Percentiles rank a stretch among this genome's conserved stretches.
phyloP scores from a whole-genome alignment of 371 early-diverging fungal species.

The Rhizopus sp. region DNA sequence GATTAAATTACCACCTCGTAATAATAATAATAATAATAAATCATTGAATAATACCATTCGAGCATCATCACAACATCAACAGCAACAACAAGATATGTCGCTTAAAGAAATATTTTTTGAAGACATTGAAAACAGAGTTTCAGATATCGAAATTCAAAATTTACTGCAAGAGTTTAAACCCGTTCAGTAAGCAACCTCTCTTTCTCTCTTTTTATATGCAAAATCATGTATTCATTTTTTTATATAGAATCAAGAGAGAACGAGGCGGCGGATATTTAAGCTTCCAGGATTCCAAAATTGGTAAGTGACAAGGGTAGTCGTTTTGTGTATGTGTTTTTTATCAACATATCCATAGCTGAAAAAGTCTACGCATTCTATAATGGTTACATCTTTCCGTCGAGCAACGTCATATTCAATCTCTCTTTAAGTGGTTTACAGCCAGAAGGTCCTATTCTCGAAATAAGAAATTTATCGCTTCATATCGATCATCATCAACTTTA shows the following conservation, averaged over 20 bases:
- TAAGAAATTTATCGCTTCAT: slow-evolving; percentile 27
- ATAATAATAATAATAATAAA: slow-evolving; percentile 19
- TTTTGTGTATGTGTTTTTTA: background rate
- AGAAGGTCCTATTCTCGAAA: slow-evolving; percentile 29
- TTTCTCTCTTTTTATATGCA: background rate
- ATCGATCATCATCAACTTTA: slow-evolving; percentile 33
- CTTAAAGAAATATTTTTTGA: slow-evolving; percentile 18
- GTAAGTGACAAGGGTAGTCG: slow-evolving; percentile 21
- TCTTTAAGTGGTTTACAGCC: slow-evolving; percentile 24
- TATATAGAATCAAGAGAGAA: slow-evolving; percentile 30
- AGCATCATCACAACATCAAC: too few relatives aligned
- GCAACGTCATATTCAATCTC: slow-evolving; percentile 25
- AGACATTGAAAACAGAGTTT: slow-evolving; percentile 13
- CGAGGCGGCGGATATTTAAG: slow-evolving; percentile 35
- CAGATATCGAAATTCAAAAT: slow-evolving; percentile 19
- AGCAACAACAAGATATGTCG: slow-evolving; percentile 1
- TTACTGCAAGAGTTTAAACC: slow-evolving; percentile 19
- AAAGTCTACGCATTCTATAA: slow-evolving; percentile 41
- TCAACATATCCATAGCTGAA: slow-evolving; percentile 25
- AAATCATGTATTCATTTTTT: slow-evolving; percentile 12
- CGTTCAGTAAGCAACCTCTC: slow-evolving; percentile 14
- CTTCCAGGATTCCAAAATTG: slow-evolving; percentile 30
- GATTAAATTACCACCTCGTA: slow-evolving; percentile 30
- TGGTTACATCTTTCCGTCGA: slow-evolving; percentile 31
- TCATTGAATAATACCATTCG: background rate